phyloP scores from a whole-genome alignment of 768 basidiomycete species.

The Dacryopinax spathularia region DNA sequence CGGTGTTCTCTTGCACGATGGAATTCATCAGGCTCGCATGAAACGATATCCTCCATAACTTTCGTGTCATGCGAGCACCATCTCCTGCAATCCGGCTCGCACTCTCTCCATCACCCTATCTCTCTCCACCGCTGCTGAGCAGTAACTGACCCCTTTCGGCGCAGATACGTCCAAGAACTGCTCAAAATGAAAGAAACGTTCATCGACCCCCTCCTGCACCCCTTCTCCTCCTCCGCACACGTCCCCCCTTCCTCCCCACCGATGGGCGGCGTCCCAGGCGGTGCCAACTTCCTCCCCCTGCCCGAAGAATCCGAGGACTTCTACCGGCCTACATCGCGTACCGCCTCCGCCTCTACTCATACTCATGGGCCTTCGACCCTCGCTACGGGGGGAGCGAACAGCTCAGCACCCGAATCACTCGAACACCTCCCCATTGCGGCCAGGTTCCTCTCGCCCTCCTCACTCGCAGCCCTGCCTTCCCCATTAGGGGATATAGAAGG shows the following conservation, averaged over 20 bases:
- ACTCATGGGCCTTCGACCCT: conserved; percentile 31
- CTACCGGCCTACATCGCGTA: conserved; percentile 29
- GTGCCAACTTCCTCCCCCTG: conserved; percentile 11
- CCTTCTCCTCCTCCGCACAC: conserved; percentile 37
- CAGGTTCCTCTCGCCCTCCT: conserved; percentile 71
- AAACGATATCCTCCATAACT: too few relatives aligned
- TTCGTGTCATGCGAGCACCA: too few relatives aligned
- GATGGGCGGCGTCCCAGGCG: too few relatives aligned
- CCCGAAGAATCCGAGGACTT: conserved; percentile 2
- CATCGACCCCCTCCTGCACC: conserved; percentile 78
- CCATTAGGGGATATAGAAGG: not conserved
- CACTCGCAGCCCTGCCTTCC: too few relatives aligned
- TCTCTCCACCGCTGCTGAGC: not conserved
- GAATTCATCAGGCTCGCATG: too few relatives aligned
- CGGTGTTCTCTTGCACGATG: too few relatives aligned
- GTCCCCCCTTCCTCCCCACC: conserved; percentile 16
- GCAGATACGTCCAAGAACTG: conserved; percentile 83
- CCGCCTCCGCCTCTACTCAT: conserved; percentile 35
- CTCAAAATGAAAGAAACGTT: conserved; percentile 87
- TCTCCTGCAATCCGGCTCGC: too few relatives aligned
- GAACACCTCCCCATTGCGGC: conserved; percentile 81
- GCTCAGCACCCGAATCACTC: conserved; percentile 45
- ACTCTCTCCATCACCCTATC: not conserved
- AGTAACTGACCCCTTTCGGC: not conserved
- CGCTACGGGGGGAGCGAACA: not conserved